Conservation (phyloP, 441 rosid genomes). For the Geranium incanum region DNA sequence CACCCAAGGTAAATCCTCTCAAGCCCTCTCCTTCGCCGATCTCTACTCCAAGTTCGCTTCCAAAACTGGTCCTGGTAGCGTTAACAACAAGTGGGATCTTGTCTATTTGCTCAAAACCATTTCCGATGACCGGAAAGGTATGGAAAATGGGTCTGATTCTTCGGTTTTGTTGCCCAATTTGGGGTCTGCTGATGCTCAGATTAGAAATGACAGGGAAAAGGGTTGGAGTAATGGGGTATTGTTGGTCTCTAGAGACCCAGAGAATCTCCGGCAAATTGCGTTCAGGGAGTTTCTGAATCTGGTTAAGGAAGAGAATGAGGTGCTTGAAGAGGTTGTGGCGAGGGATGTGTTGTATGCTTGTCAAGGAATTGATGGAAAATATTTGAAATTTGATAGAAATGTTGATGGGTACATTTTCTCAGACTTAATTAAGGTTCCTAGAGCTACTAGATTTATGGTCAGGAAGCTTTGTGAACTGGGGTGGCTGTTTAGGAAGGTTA, state of each 20-base stretch:
- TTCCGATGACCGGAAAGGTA: constrained; percentile 56
- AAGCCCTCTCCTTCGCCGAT: constrained; percentile 78
- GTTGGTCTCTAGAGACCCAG: constrained; percentile 59
- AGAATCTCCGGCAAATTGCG: constrained; percentile 65
- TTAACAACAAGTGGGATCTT: constrained; percentile 82
- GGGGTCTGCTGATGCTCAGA: constrained; percentile 29
- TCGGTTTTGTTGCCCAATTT: constrained; percentile 50
- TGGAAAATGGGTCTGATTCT: constrained; percentile 29
- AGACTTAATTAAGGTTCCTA: constrained; percentile 54
- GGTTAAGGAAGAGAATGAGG: constrained; percentile 40
- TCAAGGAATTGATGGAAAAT: constrained; percentile 87
- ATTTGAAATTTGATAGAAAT: constrained; percentile 49
- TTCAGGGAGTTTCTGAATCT: constrained; percentile 52
- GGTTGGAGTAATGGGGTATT: constrained; percentile 70
- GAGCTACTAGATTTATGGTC: constrained; percentile 58
- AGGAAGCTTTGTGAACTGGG: constrained; percentile 89
- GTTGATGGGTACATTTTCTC: constrained; percentile 64
- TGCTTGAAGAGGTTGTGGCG: constrained; percentile 70
- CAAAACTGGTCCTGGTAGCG: constrained; percentile 72
- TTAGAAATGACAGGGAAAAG: constrained; percentile 30
- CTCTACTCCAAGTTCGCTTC: constrained; percentile 67
- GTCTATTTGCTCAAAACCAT: constrained; percentile 66
- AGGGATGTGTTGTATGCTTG: constrained; percentile 84
- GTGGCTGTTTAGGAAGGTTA: constrained; percentile 86
- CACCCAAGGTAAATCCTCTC: constrained; percentile 76